These are phyloP conservation scores for Adansonia rubrostipa DNA, from an alignment of 441 rosid genomes.

Conservation along the genomic window DNA sequence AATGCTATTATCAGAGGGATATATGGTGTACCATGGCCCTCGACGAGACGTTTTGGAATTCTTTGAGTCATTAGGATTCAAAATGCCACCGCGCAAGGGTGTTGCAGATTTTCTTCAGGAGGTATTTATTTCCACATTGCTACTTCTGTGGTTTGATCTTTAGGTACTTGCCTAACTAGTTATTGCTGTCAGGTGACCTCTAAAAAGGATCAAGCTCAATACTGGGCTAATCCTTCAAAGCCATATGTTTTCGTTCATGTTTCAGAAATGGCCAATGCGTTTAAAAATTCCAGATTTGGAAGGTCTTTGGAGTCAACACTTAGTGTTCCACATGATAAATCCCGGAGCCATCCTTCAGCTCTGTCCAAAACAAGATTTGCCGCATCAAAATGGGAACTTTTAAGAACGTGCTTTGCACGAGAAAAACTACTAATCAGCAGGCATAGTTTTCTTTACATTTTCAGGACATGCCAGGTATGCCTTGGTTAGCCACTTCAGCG, in stretches of 20 bases:
- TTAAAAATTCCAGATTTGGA: constrained; percentile 65
- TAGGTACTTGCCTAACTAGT: constrained; percentile 23
- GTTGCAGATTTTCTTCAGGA: constrained; percentile 97
- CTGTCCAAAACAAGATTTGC: constrained; percentile 70
- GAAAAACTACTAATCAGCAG: constrained; percentile 71
- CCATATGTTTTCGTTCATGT: constrained; percentile 66
- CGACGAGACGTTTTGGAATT: constrained; percentile 72
- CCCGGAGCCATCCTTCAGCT: constrained; percentile 61
- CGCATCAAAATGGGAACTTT: constrained; percentile 72
- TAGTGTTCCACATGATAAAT: constrained; percentile 55
- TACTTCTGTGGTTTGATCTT: not conserved
- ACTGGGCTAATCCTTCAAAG: constrained; percentile 85
- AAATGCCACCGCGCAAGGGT: constrained; percentile 79
- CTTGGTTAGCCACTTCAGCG: constrained; percentile 24
- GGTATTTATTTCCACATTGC: constrained; percentile 42
- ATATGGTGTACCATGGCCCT: constrained; percentile 85
- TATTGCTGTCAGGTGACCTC: constrained; percentile 77
- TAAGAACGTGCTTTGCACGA: constrained; percentile 66
- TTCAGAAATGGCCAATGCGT: constrained; percentile 75
- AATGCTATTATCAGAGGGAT: constrained; percentile 80
- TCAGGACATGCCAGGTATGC: constrained; percentile 82
- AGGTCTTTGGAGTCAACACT: constrained; percentile 52
- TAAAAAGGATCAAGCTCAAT: constrained; percentile 93
- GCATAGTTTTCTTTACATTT: constrained; percentile 77
- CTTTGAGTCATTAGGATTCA: constrained; percentile 90